These are phyloP conservation scores for Myriosclerotinia scirpicola DNA, from an alignment of 2,329 filamentous ascomycete species.

Conservation along the genomic window DNA sequence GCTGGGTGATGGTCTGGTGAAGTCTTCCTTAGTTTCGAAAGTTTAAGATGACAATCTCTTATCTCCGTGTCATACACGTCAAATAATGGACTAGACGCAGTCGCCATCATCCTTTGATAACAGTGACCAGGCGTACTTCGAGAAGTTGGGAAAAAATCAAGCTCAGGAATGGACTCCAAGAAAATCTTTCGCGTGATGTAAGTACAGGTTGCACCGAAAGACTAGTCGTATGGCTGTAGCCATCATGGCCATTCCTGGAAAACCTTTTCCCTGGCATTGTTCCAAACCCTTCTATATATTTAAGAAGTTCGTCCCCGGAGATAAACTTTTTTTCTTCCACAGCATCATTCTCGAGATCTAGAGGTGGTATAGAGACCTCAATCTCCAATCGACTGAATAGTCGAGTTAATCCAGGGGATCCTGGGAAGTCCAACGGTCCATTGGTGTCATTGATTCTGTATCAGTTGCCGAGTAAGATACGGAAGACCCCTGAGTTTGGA, in stretches of 20 bases:
- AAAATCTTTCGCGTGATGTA: background rate
- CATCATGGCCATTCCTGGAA: too few relatives aligned
- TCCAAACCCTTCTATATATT: background rate
- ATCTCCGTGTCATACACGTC: background rate
- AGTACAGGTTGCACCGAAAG: too few relatives aligned
- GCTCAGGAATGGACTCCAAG: constrained; percentile 8
- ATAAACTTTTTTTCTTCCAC: background rate
- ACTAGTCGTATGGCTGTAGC: background rate
- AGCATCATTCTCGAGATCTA: background rate
- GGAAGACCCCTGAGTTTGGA: background rate
- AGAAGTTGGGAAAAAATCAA: background rate
- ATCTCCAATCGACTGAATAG: constrained; percentile 2
- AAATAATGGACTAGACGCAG: background rate
- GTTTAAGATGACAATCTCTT: background rate
- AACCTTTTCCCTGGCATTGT: background rate
- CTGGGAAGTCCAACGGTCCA: constrained; percentile 3
- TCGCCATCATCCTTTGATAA: too few relatives aligned
- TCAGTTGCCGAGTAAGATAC: background rate
- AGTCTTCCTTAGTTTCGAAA: background rate
- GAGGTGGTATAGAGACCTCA: background rate
- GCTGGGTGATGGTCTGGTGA: background rate
- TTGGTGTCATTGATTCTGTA: background rate
- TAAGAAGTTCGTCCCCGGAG: background rate
- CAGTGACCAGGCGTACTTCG: fast-evolving
- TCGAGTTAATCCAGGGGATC: constrained; percentile 4